Evolutionary conservation across 768 basidiomycete species (phyloP), one percentile per base, ranked within the genome.

Genomic region (Tricholoma matsutake): DNA sequence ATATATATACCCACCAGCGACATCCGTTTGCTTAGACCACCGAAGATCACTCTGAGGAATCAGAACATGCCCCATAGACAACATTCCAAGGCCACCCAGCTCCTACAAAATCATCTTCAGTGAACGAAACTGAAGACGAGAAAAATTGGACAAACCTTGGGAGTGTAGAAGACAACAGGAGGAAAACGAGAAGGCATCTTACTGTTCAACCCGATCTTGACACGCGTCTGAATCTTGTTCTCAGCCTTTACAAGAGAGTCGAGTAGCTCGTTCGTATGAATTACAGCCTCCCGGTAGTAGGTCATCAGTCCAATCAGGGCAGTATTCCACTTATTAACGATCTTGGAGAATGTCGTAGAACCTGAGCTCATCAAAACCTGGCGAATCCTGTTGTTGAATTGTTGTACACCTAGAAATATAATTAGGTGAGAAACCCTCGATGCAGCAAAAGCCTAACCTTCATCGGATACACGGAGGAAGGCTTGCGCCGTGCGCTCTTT

Each of bases 131-230:
- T 9, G 14, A 54, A 28, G 5, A 41, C 34, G 35, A 16, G 35
- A 9, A 18, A 63, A 57, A 71, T 47, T 60, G 1, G 28, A 61
- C 64, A 47, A 29, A 87, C 86, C 81, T 98, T 98, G 0, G 94
- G 96, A 6, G 94, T 96, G 72, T 97, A 96, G 81, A 95, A 96
- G 7, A 96, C 91, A 14, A 93, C 91, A 10, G 96, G 91, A 59
- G 97, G 96, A 85, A 98, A 98, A 83, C 95, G 90, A 4, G 95
- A 97, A 22, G 97, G 97, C 97, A 99, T 98, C 80, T 98, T 97
- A 75, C 91, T 93, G 82, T 98, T 97, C 67, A 97, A 71, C n/a
- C 96, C 97, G 63, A 99, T 98, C 83, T 98, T 98, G 69, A 99
- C 96, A 77, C 97, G 93, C 3, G 96, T 98, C 76, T 99, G 97